Conservation (phyloP, 2,329 filamentous ascomycete genomes). For the Fusarium palustre region DNA sequence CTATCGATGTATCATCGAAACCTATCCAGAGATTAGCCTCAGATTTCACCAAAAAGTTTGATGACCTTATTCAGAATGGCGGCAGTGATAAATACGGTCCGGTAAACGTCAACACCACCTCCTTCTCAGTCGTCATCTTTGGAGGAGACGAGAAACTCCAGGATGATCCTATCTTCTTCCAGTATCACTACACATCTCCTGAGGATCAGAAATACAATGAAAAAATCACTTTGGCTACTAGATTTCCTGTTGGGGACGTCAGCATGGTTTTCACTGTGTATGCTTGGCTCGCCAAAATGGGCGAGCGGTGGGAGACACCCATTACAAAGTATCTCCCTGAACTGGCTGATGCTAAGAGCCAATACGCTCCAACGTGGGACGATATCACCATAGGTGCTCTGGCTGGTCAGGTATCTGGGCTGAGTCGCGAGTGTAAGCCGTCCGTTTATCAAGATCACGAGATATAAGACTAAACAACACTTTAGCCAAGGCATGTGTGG, state of each 20-base stretch:
- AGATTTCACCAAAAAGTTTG: conserved; percentile 21
- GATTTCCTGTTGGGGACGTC: conserved; percentile 47
- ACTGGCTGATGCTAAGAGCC: neutral
- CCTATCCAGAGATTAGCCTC: conserved; percentile 1
- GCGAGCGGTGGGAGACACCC: conserved; percentile 45
- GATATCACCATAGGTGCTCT: conserved; percentile 38
- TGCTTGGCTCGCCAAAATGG: conserved; percentile 48
- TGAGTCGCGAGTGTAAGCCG: conserved; percentile 36
- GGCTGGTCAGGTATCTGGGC: conserved; percentile 39
- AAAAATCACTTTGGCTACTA: conserved; percentile 41
- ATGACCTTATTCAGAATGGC: conserved; percentile 25
- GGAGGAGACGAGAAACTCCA: conserved; percentile 19
- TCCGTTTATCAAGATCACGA: rapidly evolving
- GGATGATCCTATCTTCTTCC: conserved; percentile 30
- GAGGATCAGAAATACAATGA: conserved; percentile 15
- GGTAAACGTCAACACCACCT: conserved; percentile 34
- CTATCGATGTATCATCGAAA: conserved; percentile 14
- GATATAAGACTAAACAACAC: neutral
- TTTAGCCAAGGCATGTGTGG: conserved; percentile 23
- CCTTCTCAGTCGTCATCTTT: conserved; percentile 38
- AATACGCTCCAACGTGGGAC: conserved; percentile 15
- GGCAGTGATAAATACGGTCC: conserved; percentile 35
- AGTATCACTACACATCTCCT: conserved; percentile 41
- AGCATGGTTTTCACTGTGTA: conserved; percentile 52
- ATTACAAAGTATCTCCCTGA: conserved; percentile 50